These are phyloP conservation scores for Halenospora varia DNA, from an alignment of 495 filamentous ascomycete species.

Conservation along the genomic window DNA sequence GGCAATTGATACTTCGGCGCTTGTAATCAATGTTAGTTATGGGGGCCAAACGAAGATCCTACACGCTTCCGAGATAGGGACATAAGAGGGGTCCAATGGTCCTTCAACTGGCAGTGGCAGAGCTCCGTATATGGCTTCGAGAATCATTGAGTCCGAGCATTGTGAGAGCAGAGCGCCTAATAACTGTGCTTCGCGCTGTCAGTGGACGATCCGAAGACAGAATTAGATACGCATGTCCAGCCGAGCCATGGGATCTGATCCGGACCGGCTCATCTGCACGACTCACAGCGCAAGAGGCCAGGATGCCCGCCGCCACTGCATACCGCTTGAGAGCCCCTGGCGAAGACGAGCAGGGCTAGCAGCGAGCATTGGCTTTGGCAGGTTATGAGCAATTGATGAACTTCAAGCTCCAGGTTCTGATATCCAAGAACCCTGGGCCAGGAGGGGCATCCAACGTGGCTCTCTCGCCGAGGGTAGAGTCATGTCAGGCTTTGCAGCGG, in stretches of 20 bases:
- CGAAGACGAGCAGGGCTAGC: background rate
- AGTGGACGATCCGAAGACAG: constrained; percentile 23
- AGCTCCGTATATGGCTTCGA: constrained; percentile 18
- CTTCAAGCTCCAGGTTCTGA: too few relatives aligned
- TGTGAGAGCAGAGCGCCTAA: constrained; percentile 29
- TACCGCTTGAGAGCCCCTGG: constrained; percentile 15
- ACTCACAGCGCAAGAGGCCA: constrained; percentile 17
- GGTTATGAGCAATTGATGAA: too few relatives aligned
- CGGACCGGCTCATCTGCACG: constrained; percentile 25
- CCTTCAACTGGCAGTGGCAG: too few relatives aligned
- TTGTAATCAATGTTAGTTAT: constrained; percentile 13
- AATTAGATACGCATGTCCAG: constrained; percentile 23
- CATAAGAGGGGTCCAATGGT: background rate
- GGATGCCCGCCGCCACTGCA: constrained; percentile 20
- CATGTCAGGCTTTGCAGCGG: too few relatives aligned
- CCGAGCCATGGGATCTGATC: constrained; percentile 24
- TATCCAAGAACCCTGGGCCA: too few relatives aligned
- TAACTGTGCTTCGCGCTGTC: constrained; percentile 22
- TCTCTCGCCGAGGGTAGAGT: too few relatives aligned
- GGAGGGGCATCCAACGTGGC: too few relatives aligned
- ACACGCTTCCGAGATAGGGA: constrained; percentile 6
- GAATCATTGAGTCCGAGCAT: constrained; percentile 12
- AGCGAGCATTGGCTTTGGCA: background rate
- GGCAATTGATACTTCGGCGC: constrained; percentile 19
- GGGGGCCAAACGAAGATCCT: constrained; percentile 23